These are phyloP conservation scores for Hericium alpestre DNA, from an alignment of 768 basidiomycete genomes.

Conservation along the genomic window DNA sequence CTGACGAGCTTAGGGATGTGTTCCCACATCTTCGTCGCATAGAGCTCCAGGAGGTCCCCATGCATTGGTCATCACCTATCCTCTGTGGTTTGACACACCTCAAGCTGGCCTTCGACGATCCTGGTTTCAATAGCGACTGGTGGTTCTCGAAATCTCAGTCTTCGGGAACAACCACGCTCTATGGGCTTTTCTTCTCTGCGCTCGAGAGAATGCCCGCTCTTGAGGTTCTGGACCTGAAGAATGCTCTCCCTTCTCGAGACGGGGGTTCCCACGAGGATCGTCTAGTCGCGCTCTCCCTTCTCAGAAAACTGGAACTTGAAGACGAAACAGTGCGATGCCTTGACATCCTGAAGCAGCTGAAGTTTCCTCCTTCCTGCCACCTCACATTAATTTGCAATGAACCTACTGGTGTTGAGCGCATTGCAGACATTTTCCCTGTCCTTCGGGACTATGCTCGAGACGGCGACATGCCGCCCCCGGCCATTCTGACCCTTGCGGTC, in stretches of 20 bases:
- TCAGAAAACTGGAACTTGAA: too few relatives aligned
- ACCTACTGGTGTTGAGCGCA: too few relatives aligned
- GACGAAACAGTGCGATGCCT: too few relatives aligned
- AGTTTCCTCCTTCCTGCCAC: too few relatives aligned
- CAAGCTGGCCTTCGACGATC: background rate
- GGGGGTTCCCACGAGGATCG: background rate
- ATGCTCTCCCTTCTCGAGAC: background rate
- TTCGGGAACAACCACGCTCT: background rate
- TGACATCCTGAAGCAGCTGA: too few relatives aligned
- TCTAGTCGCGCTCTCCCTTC: too few relatives aligned
- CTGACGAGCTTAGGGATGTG: background rate
- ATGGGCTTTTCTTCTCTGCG: background rate
- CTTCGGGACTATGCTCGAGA: too few relatives aligned
- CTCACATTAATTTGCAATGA: too few relatives aligned
- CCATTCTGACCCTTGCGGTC: background rate
- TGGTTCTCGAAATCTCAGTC: background rate
- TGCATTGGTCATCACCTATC: background rate
- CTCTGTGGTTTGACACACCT: background rate
- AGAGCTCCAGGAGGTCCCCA: background rate
- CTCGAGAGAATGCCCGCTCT: background rate
- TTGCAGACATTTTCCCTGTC: too few relatives aligned
- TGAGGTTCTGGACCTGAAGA: background rate
- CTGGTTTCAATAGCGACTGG: too few relatives aligned
- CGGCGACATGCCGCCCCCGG: too few relatives aligned
- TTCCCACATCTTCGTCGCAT: background rate